Percentiles rank a stretch among this genome's conserved stretches.
These are phyloP conservation scores for Favolaschia claudopus DNA, from an alignment of 768 basidiomycete species.

Conservation along the genomic window DNA sequence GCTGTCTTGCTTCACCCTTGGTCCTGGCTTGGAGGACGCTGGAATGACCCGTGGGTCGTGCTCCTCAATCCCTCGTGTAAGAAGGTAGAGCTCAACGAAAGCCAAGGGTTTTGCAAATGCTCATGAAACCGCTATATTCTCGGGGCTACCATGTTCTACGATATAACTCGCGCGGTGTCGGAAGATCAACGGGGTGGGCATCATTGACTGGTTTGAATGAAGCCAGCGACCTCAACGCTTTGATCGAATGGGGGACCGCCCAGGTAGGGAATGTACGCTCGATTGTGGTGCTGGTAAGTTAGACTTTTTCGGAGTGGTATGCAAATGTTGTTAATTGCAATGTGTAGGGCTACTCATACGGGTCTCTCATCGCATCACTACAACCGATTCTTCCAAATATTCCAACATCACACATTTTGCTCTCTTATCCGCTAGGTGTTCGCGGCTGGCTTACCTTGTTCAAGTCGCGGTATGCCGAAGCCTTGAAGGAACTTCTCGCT, in stretches of 20 bases:
- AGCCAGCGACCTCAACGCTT: conserved; percentile 69
- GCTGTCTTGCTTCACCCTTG: conserved; percentile 85
- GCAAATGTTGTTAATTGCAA: no score
- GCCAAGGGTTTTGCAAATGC: conserved; percentile 52
- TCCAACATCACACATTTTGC: conserved; percentile 67
- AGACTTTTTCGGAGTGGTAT: no score
- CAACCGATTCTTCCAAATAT: conserved; percentile 63
- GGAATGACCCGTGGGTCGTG: conserved; percentile 74
- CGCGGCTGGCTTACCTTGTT: conserved; percentile 76
- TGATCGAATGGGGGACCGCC: conserved; percentile 63
- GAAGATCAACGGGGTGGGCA: conserved; percentile 73
- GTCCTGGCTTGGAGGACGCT: conserved; percentile 84
- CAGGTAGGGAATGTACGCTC: conserved; percentile 51
- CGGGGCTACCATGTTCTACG: conserved; percentile 65
- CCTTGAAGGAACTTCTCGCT: conserved; percentile 57
- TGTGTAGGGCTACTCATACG: conserved; percentile 83
- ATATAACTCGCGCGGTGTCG: conserved; percentile 84
- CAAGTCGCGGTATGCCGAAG: conserved; percentile 59
- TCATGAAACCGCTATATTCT: conserved; percentile 50
- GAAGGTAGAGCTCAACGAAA: background rate
- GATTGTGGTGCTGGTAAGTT: conserved; percentile 67
- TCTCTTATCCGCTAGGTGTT: conserved; percentile 81
- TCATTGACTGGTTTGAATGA: conserved; percentile 79
- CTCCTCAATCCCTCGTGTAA: conserved; percentile 4
- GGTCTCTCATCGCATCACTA: conserved; percentile 74